Evolutionary conservation across 2,329 filamentous ascomycete species (phyloP).

Genomic region (Fusarium coffeatum): DNA sequence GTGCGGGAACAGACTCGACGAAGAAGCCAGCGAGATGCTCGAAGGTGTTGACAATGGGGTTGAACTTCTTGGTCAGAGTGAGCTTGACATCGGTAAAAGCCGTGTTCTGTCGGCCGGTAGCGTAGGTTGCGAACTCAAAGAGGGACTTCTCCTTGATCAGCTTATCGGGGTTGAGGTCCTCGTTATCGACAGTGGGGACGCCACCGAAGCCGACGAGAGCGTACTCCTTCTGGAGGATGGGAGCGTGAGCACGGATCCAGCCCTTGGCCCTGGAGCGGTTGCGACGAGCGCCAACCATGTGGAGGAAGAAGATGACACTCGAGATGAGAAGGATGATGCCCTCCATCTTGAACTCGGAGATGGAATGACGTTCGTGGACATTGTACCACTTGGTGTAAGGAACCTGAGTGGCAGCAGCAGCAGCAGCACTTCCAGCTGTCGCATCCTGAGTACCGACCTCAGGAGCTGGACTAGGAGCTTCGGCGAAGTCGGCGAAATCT

Average conservation of each 20-base stretch:
- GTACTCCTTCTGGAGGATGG: conserved; percentile 82
- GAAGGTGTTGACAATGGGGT: conserved; percentile 71
- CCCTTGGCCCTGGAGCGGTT: conserved; percentile 84
- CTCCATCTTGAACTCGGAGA: conserved; percentile 88
- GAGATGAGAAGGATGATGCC: conserved; percentile 83
- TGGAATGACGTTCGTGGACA: conserved; percentile 88
- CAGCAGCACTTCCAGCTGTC: conserved; percentile 59
- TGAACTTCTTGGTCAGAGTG: conserved; percentile 86
- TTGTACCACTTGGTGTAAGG: conserved; percentile 98
- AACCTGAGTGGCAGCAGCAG: conserved; percentile 60
- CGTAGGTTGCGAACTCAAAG: conserved; percentile 88
- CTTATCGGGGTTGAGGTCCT: conserved; percentile 51
- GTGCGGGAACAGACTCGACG: conserved; percentile 77
- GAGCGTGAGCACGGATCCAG: conserved; percentile 82
- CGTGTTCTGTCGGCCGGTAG: conserved; percentile 90
- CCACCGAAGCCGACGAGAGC: conserved; percentile 84
- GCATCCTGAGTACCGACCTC: conserved; percentile 61
- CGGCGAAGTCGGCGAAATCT: conserved; percentile 97
- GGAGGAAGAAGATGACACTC: conserved; percentile 77
- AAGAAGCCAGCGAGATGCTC: conserved; percentile 80
- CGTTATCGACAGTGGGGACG: conserved; percentile 61
- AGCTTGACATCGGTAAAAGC: conserved; percentile 91
- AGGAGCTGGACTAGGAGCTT: conserved; percentile 74
- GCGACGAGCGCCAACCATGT: conserved; percentile 81
- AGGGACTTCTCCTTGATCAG: conserved; percentile 87